Percentiles rank a stretch among this genome's conserved stretches.
Evolutionary conservation across 306 rosid species (phyloP).

Genomic region (Quercus dentata): DNA sequence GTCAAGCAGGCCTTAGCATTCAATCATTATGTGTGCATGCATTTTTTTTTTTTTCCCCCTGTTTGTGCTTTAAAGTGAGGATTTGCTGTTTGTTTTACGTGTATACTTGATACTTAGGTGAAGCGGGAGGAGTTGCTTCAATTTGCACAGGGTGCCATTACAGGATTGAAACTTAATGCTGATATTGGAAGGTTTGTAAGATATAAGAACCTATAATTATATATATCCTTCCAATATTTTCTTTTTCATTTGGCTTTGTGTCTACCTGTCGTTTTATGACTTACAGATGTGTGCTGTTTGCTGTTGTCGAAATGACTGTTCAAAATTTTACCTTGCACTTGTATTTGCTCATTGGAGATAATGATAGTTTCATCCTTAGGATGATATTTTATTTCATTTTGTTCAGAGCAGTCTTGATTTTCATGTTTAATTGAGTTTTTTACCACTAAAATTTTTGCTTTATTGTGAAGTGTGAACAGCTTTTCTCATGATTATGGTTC

Average conservation of each 20-base stretch:
- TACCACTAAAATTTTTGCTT: not conserved
- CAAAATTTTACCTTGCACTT: not conserved
- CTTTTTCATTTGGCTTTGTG: not conserved
- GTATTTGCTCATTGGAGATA: not conserved
- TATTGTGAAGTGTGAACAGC: not conserved
- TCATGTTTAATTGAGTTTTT: not conserved
- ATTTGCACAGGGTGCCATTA: conserved; percentile 93
- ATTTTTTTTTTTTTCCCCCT: not conserved
- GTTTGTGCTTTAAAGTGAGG: not conserved
- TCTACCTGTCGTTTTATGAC: not conserved
- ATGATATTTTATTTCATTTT: not conserved
- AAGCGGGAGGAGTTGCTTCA: conserved; percentile 97
- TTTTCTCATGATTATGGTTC: not conserved
- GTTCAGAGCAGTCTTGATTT: not conserved
- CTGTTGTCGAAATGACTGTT: not conserved
- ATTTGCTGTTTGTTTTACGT: not conserved
- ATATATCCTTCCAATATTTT: conserved; percentile 4
- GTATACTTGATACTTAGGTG: conserved; percentile 52
- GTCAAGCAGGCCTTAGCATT: too few species aligned
- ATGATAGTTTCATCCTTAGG: not conserved
- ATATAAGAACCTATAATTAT: conserved; percentile 18
- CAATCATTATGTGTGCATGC: too few species aligned
- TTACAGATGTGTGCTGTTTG: not conserved
- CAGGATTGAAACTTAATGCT: conserved; percentile 85
- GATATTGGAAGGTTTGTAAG: conserved; percentile 67